phyloP scores from a whole-genome alignment of 2,329 filamentous ascomycete species.

The Spiromastix sp. region DNA sequence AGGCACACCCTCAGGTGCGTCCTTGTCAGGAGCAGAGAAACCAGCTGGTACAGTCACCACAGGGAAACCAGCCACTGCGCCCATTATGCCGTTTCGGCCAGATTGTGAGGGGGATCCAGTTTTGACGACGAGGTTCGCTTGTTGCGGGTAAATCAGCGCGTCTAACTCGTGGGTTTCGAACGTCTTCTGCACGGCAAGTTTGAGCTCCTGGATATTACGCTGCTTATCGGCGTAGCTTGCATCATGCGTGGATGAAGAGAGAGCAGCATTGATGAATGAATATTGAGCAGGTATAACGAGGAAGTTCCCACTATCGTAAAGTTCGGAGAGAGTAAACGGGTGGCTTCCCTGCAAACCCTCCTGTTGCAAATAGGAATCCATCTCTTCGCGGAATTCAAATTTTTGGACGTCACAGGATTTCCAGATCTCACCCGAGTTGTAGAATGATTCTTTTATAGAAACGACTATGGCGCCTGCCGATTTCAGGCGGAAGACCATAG shows the following conservation, averaged over 20 bases:
- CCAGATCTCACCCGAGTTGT: constrained; percentile 43
- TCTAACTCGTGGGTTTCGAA: constrained; percentile 43
- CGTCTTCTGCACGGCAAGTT: constrained; percentile 38
- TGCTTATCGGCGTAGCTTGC: constrained; percentile 39
- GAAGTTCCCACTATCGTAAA: constrained; percentile 44
- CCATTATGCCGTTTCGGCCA: constrained; percentile 50
- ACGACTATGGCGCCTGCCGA: constrained; percentile 41
- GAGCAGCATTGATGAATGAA: constrained; percentile 41
- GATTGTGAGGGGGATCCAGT: constrained; percentile 46
- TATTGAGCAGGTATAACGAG: constrained; percentile 52
- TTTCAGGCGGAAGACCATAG: constrained; percentile 36
- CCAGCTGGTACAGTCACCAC: constrained; percentile 35
- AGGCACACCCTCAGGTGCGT: constrained; percentile 47
- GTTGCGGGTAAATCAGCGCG: constrained; percentile 54
- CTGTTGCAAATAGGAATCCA: constrained; percentile 46
- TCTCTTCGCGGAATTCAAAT: constrained; percentile 47
- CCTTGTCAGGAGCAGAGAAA: constrained; percentile 4
- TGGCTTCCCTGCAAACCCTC: constrained; percentile 12
- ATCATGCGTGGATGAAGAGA: constrained; percentile 43
- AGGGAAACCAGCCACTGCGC: constrained; percentile 43
- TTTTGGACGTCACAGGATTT: constrained; percentile 47
- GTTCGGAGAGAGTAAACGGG: constrained; percentile 34
- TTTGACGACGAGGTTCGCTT: constrained; percentile 52
- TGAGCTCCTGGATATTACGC: constrained; percentile 43
- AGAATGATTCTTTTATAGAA: constrained; percentile 38